Conservation (phyloP, 2,329 filamentous ascomycete genomes). For the Pyrenophora seminiperda region DNA sequence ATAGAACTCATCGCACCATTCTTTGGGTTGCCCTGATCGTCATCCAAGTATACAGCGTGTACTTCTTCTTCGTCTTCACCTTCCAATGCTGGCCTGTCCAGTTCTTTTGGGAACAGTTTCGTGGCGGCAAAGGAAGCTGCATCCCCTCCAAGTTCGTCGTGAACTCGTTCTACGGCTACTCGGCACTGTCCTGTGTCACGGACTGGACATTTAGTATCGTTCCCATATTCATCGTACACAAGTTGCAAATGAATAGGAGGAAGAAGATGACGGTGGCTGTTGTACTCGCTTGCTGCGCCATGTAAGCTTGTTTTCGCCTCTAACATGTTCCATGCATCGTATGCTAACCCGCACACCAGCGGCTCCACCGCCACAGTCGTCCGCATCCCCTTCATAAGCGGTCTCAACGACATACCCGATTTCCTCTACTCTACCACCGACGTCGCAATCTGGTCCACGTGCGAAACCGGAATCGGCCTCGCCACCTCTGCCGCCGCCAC, state of each 20-base stretch:
- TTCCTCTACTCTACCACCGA: conserved; percentile 23
- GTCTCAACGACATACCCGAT: conserved; percentile 17
- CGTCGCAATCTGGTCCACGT: conserved; percentile 24
- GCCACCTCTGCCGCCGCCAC: conserved; percentile 22
- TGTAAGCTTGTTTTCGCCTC: conserved; percentile 11
- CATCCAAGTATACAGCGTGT: conserved; percentile 18
- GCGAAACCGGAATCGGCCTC: conserved; percentile 23
- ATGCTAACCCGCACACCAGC: conserved; percentile 11
- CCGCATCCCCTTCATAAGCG: conserved; percentile 18
- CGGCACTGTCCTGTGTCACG: conserved; percentile 12
- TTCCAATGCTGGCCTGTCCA: conserved; percentile 23
- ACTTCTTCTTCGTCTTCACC: conserved; percentile 21
- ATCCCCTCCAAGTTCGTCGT: conserved; percentile 13
- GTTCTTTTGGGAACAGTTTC: conserved; percentile 22
- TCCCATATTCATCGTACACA: conserved; percentile 22
- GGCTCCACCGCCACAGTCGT: conserved; percentile 21
- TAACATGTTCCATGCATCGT: background rate
- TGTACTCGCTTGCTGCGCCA: conserved; percentile 21
- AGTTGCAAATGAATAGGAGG: conserved; percentile 16
- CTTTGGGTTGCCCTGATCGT: conserved; percentile 15
- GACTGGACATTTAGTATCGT: conserved; percentile 24
- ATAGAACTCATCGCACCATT: conserved; percentile 16
- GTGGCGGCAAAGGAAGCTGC: conserved; percentile 17
- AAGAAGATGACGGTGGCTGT: conserved; percentile 20
- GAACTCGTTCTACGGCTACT: conserved; percentile 20